These are phyloP conservation scores for Yamadazyma akitaensis DNA, from an alignment of 805 yeast genomes.

Conservation along the genomic window DNA sequence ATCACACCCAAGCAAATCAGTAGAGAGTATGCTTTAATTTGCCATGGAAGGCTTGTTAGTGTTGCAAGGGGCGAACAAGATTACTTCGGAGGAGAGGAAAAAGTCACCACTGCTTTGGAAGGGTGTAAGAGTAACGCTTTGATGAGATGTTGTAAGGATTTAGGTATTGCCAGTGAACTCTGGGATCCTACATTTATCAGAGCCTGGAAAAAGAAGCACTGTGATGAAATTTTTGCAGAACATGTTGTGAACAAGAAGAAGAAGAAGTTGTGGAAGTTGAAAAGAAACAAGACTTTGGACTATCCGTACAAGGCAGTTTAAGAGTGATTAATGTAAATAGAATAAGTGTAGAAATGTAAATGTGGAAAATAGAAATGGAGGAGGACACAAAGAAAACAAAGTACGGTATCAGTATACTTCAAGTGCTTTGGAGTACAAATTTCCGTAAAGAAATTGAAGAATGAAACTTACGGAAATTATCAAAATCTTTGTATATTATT, in stretches of 20 bases:
- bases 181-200: slow-evolving; percentile 96
- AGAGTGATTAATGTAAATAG: slow-evolving; percentile 1
- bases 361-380: too few relatives aligned
- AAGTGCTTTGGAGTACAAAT: too few relatives aligned
- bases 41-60: slow-evolving; percentile 84
- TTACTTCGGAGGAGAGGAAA: slow-evolving; percentile 75
- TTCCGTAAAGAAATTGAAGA: neutral
- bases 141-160: slow-evolving; percentile 97
- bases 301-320: slow-evolving; percentile 67
- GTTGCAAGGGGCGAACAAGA: slow-evolving; percentile 96
- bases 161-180: slow-evolving; percentile 93
- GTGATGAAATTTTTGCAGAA: slow-evolving; percentile 84
- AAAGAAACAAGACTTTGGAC: slow-evolving; percentile 76
- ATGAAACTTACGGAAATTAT: neutral
- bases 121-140: slow-evolving; percentile 96
- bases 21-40: slow-evolving; percentile 84
- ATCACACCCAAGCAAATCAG: slow-evolving; percentile 75
- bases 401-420: too few relatives aligned
- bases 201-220: slow-evolving; percentile 41
- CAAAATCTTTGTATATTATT: neutral
- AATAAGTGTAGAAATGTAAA: neutral
- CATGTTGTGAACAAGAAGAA: slow-evolving; percentile 77
- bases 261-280: slow-evolving; percentile 85
- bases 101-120: slow-evolving; percentile 92
- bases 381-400: too few relatives aligned